Conservation (phyloP, 192 early-diverging fungal genomes). For the Backusella liffmaniae region DNA sequence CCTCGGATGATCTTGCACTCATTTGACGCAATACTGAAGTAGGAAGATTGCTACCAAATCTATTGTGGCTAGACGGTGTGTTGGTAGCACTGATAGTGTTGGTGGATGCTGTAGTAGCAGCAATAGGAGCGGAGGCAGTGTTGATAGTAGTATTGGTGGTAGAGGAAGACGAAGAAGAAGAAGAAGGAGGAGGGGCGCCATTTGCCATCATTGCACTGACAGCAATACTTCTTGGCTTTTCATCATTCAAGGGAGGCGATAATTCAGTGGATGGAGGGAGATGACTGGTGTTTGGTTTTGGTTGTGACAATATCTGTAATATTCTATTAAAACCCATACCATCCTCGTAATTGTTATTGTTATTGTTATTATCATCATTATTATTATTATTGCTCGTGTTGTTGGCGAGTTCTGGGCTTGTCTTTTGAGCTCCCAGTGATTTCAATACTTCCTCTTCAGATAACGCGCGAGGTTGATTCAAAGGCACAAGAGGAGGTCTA, state of each 20-base stretch:
- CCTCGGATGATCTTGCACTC: slow-evolving; percentile 45
- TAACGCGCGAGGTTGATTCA: slow-evolving; percentile 25
- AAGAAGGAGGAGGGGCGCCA: not conserved
- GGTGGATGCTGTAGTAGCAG: not conserved
- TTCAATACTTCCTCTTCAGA: slow-evolving; percentile 57
- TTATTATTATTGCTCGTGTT: not conserved
- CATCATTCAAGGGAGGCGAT: not conserved
- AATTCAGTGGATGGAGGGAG: not conserved
- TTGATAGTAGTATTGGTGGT: not conserved
- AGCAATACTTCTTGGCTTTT: not conserved
- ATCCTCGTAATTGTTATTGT: slow-evolving; percentile 32
- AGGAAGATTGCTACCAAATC: slow-evolving; percentile 53
- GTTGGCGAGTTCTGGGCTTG: not conserved
- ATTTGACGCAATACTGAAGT: slow-evolving; percentile 60
- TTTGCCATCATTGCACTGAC: not conserved
- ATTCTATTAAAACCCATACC: slow-evolving; percentile 54
- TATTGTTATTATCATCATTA: too few relatives aligned
- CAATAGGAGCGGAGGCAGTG: not conserved
- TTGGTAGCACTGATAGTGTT: not conserved
- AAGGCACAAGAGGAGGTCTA: not conserved
- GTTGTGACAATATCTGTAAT: slow-evolving; percentile 52
- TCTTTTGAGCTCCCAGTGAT: slow-evolving; percentile 37
- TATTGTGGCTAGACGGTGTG: not conserved
- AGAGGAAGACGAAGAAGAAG: too few relatives aligned
- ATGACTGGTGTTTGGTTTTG: slow-evolving; percentile 29